These are phyloP conservation scores for Ustilago sp. DNA, from an alignment of 1,284 basidiomycete genomes.

Conservation along the genomic window DNA sequence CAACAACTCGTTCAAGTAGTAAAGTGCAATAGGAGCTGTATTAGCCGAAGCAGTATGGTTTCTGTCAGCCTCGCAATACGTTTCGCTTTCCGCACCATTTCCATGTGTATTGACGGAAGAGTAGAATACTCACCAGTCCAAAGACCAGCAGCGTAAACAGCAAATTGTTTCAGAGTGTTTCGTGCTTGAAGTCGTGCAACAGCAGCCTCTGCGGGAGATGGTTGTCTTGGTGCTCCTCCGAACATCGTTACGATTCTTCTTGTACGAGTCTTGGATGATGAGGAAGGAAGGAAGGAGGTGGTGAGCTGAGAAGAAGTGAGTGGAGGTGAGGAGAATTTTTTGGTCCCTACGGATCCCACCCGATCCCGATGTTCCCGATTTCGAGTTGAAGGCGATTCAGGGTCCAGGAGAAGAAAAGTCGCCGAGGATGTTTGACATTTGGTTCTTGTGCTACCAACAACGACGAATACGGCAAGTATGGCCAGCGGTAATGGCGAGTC, in stretches of 20 bases:
- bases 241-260: conserved; percentile 27
- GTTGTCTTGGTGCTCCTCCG: conserved; percentile 47
- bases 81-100: no score
- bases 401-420: conserved; percentile 24
- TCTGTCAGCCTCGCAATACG: background rate
- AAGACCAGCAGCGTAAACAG: conserved; percentile 38
- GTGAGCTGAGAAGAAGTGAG: background rate
- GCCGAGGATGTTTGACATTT: conserved; percentile 7
- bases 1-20: conserved; percentile 50
- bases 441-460: conserved; percentile 1
- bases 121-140: conserved; percentile 41
- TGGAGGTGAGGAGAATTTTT: conserved; percentile 12
- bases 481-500: conserved; percentile 24
- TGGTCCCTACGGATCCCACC: background rate
- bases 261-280: background rate
- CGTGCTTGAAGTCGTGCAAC: conserved; percentile 35
- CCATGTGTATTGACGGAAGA: background rate
- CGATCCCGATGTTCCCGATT: background rate
- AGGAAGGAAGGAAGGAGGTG: background rate
- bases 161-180: conserved; percentile 33
- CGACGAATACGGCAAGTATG: conserved; percentile 6
- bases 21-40: conserved; percentile 46
- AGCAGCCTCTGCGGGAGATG: conserved; percentile 32
- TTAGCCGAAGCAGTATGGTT: no score
- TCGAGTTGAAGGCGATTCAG: conserved; percentile 3